phyloP scores from a whole-genome alignment of 2,329 filamentous ascomycete species.

The Hawksworthiomyces lignivorus region DNA sequence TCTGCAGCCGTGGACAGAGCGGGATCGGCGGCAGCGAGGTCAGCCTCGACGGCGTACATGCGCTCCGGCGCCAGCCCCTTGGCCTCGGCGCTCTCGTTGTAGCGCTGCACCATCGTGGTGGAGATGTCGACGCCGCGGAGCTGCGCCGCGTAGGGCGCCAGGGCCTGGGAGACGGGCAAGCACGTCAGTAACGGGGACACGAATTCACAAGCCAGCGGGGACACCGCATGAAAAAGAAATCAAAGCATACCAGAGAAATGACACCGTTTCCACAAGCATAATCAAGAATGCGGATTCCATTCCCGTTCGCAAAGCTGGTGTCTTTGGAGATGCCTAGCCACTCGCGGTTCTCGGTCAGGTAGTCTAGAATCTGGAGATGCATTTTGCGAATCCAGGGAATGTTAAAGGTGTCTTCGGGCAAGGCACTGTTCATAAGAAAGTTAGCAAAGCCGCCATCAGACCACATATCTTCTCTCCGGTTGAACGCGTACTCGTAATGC shows the following conservation, averaged over 20 bases:
- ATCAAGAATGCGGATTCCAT: conserved; percentile 12
- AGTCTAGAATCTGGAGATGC: conserved; percentile 7
- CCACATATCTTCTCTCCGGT: no score
- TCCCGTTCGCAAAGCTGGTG: not conserved
- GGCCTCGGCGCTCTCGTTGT: conserved; percentile 14
- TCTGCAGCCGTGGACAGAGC: not conserved
- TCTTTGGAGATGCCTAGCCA: conserved; percentile 12
- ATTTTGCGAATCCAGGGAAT: conserved; percentile 9
- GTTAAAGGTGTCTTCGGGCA: conserved; percentile 5
- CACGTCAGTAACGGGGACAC: no score
- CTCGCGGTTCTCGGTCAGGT: conserved; percentile 5
- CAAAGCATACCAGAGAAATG: conserved; percentile 8
- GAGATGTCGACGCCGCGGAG: conserved; percentile 20
- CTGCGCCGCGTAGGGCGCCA: conserved; percentile 4
- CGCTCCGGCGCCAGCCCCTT: conserved; percentile 8
- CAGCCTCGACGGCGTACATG: conserved; percentile 16
- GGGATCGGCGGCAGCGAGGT: conserved; percentile 8
- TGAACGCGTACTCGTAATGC: conserved; percentile 10
- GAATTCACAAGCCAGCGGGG: no score
- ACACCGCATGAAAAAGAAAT: not conserved
- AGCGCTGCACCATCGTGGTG: conserved; percentile 17
- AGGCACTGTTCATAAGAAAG: not conserved
- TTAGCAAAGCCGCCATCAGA: not conserved
- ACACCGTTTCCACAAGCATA: conserved; percentile 16
- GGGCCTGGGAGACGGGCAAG: conserved; percentile 2